A percentile compares a stretch with the other conserved stretches of the same genome.
phyloP scores from a whole-genome alignment of 2,329 filamentous ascomycete species.

The Hirsutella rhossiliensis region DNA sequence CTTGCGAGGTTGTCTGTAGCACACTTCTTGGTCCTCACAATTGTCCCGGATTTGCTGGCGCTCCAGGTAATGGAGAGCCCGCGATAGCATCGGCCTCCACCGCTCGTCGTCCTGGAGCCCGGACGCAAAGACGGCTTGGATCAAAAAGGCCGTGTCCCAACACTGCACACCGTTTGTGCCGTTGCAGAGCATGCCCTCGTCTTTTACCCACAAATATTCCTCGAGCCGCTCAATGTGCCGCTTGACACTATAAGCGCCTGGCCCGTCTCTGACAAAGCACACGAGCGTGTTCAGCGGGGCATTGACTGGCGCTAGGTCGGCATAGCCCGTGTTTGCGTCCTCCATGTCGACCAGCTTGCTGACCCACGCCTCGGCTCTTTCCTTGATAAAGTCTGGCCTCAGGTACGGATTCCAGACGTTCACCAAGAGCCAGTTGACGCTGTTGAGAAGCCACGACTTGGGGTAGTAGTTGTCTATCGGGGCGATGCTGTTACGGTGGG shows the following conservation, averaged over 20 bases:
- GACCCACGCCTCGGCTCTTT: slow-evolving; percentile 66
- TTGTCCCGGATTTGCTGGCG: slow-evolving; percentile 84
- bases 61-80: slow-evolving; percentile 76
- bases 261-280: slow-evolving; percentile 77
- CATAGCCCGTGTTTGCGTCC: slow-evolving; percentile 83
- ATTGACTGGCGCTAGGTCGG: slow-evolving; percentile 79
- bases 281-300: slow-evolving; percentile 80
- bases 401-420: slow-evolving; percentile 73
- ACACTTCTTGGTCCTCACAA: slow-evolving; percentile 60
- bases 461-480: slow-evolving; percentile 82
- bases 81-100: slow-evolving; percentile 73
- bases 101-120: slow-evolving; percentile 65
- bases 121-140: slow-evolving; percentile 70
- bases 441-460: slow-evolving; percentile 73
- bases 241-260: slow-evolving; percentile 56
- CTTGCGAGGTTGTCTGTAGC: slow-evolving; percentile 83
- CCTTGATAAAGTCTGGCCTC: slow-evolving; percentile 50
- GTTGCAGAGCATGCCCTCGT: slow-evolving; percentile 87
- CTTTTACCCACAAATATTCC: slow-evolving; percentile 85
- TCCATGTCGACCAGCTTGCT: slow-evolving; percentile 82
- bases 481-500: slow-evolving; percentile 72
- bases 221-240: slow-evolving; percentile 70
- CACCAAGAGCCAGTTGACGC: slow-evolving; percentile 65
- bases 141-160: slow-evolving; percentile 89
- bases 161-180: slow-evolving; percentile 97